Conservation (phyloP, 2,329 filamentous ascomycete genomes). For the Fusarium compactum region DNA sequence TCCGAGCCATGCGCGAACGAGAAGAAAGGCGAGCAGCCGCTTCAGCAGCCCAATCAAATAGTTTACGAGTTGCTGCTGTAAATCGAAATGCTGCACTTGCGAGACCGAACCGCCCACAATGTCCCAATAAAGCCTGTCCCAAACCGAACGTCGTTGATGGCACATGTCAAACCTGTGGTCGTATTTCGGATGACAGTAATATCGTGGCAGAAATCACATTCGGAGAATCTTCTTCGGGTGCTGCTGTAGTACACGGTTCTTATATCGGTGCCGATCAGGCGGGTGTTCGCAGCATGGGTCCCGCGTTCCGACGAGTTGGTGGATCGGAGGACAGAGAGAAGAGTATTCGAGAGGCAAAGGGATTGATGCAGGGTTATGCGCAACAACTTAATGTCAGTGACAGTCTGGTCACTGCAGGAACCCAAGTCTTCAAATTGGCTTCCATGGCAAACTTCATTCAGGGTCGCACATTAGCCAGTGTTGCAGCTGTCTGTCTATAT, state of each 20-base stretch:
- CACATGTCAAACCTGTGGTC: constrained; percentile 86
- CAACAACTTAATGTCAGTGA: constrained; percentile 71
- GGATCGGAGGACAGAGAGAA: constrained; percentile 70
- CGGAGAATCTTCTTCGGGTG: constrained; percentile 86
- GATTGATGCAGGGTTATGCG: constrained; percentile 72
- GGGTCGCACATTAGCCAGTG: constrained; percentile 85
- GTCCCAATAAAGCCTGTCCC: constrained; percentile 71
- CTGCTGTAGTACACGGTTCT: constrained; percentile 90
- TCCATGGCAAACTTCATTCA: constrained; percentile 83
- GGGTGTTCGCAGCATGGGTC: constrained; percentile 75
- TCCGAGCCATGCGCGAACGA: constrained; percentile 65
- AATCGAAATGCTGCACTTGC: constrained; percentile 51
- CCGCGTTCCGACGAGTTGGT: constrained; percentile 70
- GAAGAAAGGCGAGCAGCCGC: constrained; percentile 59
- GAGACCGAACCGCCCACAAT: constrained; percentile 57
- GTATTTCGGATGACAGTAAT: constrained; percentile 84
- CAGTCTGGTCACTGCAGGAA: constrained; percentile 72
- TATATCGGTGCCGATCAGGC: constrained; percentile 89
- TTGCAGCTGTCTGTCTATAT: constrained; percentile 92
- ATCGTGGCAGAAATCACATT: constrained; percentile 95
- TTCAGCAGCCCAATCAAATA: constrained; percentile 44
- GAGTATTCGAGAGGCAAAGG: constrained; percentile 68
- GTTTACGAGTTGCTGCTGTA: constrained; percentile 48
- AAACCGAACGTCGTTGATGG: constrained; percentile 72
- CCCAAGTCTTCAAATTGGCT: constrained; percentile 81